Conservation (phyloP, 495 filamentous ascomycete genomes). For the Echria macrotheca region DNA sequence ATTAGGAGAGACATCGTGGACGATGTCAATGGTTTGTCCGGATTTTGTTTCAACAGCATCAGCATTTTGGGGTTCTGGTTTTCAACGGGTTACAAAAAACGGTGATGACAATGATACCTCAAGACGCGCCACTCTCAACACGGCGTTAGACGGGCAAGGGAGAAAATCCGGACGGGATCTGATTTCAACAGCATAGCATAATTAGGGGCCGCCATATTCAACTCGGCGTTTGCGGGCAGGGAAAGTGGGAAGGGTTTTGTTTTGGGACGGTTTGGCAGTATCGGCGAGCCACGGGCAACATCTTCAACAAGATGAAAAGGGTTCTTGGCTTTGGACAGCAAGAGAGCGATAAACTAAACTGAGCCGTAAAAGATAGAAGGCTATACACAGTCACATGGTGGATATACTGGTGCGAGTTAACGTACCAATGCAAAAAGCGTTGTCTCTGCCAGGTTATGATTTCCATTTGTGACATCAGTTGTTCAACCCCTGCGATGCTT, state of each 20-base stretch:
- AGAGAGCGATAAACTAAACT: no score
- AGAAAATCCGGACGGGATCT: slow-evolving; percentile 24
- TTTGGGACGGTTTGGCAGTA: slow-evolving; percentile 1
- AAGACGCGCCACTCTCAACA: slow-evolving; percentile 31
- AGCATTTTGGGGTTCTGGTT: slow-evolving; percentile 29
- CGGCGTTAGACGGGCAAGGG: slow-evolving; percentile 27
- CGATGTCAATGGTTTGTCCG: slow-evolving; percentile 21
- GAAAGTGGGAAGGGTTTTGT: slow-evolving; percentile 13
- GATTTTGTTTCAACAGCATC: slow-evolving; percentile 37
- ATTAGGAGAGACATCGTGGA: slow-evolving; percentile 8
- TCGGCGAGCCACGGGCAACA: neutral
- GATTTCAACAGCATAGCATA: slow-evolving; percentile 32
- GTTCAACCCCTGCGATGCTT: no score
- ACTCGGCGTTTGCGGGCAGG: slow-evolving; percentile 27
- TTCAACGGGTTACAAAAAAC: slow-evolving; percentile 28
- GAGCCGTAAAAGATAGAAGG: no score
- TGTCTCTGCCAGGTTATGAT: no score
- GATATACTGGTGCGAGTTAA: no score
- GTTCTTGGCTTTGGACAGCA: neutral
- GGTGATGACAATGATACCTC: slow-evolving; percentile 32
- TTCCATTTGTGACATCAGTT: no score
- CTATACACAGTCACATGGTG: no score
- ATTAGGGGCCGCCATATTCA: slow-evolving; percentile 30
- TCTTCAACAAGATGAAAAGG: slow-evolving; percentile 13
- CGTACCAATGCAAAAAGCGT: no score